Base-by-base conservation (phyloP, 1,284 basidiomycete species). In the Salmacisia buchloeana region DNA sequence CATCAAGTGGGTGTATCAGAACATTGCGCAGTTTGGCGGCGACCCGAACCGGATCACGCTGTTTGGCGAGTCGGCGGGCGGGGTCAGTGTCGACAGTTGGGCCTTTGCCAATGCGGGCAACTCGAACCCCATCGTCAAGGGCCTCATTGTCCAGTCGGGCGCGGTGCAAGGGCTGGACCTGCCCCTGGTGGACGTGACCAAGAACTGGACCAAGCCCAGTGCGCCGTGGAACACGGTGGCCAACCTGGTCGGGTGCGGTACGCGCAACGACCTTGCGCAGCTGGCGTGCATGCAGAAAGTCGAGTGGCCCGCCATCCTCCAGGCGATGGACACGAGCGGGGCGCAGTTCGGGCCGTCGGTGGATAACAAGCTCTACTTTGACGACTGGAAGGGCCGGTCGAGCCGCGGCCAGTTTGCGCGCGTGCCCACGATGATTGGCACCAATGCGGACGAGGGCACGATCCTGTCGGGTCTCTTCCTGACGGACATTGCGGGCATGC, bases 1-100 rank as follows among this genome's bases (percentile, higher is more conserved):
- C 0, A 78, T 89, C 1, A 68, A 79, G 18, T 89, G 87, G 78
- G 71, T 89, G 2, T 84, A 86, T 64, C 73, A 85, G 12, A 87
- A 89, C 65, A 85, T 89, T 34, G 81, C 80, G 0, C 80, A 80
- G 0, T 89, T 89, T 70, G 87, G 87, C 2, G 88, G 88, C 0
- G 86, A 88, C 74, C 83, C 84, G 18, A 67, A 74, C 41, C 86
- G 86, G 80, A 69, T 78, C 43, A 75, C 73, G 3, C 63, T 66
- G 1, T 76, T 74, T 25, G 76, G 76, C 54, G 70, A 78, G 38
- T 69, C 70, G n/a, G 71, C 73, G 18, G 73, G 73, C 9, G 61
- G 45, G 3, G 52, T 46, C 23, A 45, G 27, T 12, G 49, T 33
- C 27, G 49, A 54, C 27, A 33, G 29, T n/a, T 54, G 49, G 49